Percentiles rank a stretch among this genome's conserved stretches.
phyloP scores from a whole-genome alignment of 768 basidiomycete species.

The Myochromella boudieri region DNA sequence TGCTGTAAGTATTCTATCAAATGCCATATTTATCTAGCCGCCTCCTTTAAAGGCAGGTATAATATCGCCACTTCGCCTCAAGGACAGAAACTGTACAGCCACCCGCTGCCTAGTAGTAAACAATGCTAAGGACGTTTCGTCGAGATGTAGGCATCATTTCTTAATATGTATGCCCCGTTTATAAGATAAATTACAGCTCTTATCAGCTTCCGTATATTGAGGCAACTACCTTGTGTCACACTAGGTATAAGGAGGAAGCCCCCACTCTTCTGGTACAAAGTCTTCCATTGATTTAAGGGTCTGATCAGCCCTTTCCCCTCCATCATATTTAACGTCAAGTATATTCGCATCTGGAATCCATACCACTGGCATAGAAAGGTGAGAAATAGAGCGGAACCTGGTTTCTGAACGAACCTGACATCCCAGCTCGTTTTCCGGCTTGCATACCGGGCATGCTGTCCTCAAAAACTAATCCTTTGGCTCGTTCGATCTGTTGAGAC shows the following conservation, averaged over 20 bases:
- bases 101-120: no score
- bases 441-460: constrained; percentile 77
- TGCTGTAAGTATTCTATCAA: no score
- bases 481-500: constrained; percentile 44
- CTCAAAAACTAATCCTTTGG: constrained; percentile 77
- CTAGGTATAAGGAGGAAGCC: constrained; percentile 78
- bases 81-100: no score
- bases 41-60: no score
- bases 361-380: constrained; percentile 47
- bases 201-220: no score
- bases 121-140: no score
- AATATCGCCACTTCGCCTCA: no score
- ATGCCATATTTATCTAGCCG: no score
- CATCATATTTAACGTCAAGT: constrained; percentile 46
- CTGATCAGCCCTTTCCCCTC: constrained; percentile 56
- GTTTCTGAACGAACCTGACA: constrained; percentile 60
- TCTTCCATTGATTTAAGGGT: constrained; percentile 62
- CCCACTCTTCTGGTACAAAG: constrained; percentile 84
- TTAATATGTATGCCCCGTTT: no score
- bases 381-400: neutral
- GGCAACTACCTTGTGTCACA: no score
- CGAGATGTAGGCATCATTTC: no score
- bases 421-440: constrained; percentile 81
- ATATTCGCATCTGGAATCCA: constrained; percentile 85
- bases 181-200: no score